Evolutionary conservation across 1,284 basidiomycete species (phyloP), one percentile per base, ranked within the genome.

Genomic region (Ganoderma lingzhi): DNA sequence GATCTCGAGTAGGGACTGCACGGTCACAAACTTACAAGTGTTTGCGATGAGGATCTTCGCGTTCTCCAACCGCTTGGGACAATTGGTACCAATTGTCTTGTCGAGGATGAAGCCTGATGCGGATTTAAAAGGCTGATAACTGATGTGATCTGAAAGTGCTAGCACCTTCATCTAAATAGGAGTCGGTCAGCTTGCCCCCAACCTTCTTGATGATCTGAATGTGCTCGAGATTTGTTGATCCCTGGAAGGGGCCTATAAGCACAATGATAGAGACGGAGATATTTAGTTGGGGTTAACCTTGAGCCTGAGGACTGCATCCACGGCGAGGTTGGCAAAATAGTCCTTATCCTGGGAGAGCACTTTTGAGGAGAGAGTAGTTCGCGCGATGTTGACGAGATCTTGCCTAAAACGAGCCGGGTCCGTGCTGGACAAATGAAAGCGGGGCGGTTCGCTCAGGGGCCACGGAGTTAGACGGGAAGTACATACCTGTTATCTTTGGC

Each of bases 161-260:
- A 84, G 17, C 73, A 91, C 94, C 97, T 85, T 99, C 97, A 78
- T 98, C 97, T 60, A 99, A 90, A 85, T 99, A 99, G 19, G 96
- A 98, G 79, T 99, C 97, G 8, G 96, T 98, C 73, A 99, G 88
- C 84, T 99, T 99, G 70, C 98, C 98, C 69, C 98, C 98, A 45
- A 96, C 94, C 84, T 99, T 99, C 87, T 99, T 99, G 86, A 99
- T 99, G 82, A 99, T 94, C 83, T 99, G 98, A 74, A 99, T 99
- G 80, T 99, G 97, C 76, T 99, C 98, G 35, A 99, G 86, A 84
- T 99, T 94, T 67, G 96, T 97, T 45, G 96, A 97, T 37, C 96
- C 96, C 93, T 95, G 74, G 15, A 44, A 39, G 51, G 35, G 39
- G 6, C 6, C 23, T 8, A 8, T 44, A 45, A 61, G 62, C 35